Base-by-base conservation (phyloP, 2,329 filamentous ascomycete species). In the Botrytis fabae region DNA sequence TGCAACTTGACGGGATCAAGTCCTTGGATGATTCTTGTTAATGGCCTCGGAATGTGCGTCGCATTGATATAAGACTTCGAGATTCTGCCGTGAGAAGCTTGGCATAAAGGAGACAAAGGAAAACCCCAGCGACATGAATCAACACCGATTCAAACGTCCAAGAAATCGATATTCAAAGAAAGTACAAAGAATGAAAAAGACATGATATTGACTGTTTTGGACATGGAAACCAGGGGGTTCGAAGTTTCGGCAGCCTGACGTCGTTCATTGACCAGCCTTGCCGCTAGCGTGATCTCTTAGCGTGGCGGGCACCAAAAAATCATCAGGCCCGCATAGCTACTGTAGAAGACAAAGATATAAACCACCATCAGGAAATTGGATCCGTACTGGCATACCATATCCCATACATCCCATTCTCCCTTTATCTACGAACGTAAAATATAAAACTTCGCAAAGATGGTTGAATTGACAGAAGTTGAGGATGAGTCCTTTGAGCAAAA, bases 381-480 rank as follows among this genome's bases (percentile, higher is more conserved):
- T 69, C 51, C 20, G 25, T 25, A 42, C 48, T 28, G 35, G 38
- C 12, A 57, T 54, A 57, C 38, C n/a, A 32, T n/a, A 57, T 25
- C 2, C 8, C 16, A 44, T 35, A 68, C 65, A 18, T 20, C 35
- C 54, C 8, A 2, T 18, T 4, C 25, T 42, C 28, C 28, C 25
- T 61, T 46, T 28, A 20, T 18, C 25, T n/a, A 46, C 68, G 35
- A 54, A 46, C 1, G 38, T 46, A 59, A 66, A 54, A 46, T 16
- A 16, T 38, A 48, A 70, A 20, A 40, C 5, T 25, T 68, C 74
- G 77, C 73, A 84, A 91, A 83, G 80, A 98, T 98, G 95, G 95
- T 98, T 84, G 94, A 95, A 85, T 93, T 98, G 82, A 93, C 94
- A 82, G 95, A 98, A 87, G 95, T 98, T 81, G 92, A 97, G 82